These are phyloP conservation scores for Solanum sejunctum DNA, from an alignment of 257 asterid genomes.

Conservation along the genomic window DNA sequence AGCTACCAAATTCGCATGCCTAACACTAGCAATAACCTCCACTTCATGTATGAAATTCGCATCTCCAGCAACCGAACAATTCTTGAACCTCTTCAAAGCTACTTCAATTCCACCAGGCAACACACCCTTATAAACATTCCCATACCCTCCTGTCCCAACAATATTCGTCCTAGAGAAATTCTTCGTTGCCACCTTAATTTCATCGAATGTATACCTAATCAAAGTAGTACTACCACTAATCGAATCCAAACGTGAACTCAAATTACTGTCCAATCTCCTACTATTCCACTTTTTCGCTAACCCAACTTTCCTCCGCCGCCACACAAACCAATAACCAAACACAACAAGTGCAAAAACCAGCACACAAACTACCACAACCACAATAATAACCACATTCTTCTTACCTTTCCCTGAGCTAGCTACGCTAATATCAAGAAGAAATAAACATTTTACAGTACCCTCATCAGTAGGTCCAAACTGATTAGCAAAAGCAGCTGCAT, in stretches of 20 bases:
- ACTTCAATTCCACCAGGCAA: slow-evolving; percentile 65
- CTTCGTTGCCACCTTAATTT: slow-evolving; percentile 44
- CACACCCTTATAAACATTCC: slow-evolving; percentile 71
- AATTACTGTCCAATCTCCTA: slow-evolving; percentile 9
- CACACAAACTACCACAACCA: slow-evolving; percentile 13
- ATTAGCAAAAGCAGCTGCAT: slow-evolving; percentile 60
- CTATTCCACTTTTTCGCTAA: not conserved
- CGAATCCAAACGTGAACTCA: slow-evolving; percentile 41
- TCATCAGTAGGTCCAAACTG: slow-evolving; percentile 48
- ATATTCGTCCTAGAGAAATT: slow-evolving; percentile 44
- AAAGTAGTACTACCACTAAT: slow-evolving; percentile 55
- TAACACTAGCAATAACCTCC: slow-evolving; percentile 75
- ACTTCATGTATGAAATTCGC: slow-evolving; percentile 59
- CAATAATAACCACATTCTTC: slow-evolving; percentile 20
- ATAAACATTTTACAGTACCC: slow-evolving; percentile 66
- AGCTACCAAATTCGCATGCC: slow-evolving; percentile 74
- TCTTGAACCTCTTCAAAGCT: slow-evolving; percentile 86
- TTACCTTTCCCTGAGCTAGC: slow-evolving; percentile 5
- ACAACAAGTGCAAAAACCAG: slow-evolving; percentile 13
- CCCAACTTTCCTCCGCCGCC: slow-evolving; percentile 17
- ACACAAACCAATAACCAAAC: slow-evolving; percentile 16
- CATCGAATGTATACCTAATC: slow-evolving; percentile 49
- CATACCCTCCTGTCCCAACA: slow-evolving; percentile 85
- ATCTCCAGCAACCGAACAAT: slow-evolving; percentile 70
- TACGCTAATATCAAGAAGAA: slow-evolving; percentile 36